Evolutionary conservation across 140 eudicot species (phyloP).

Genomic region (Oenanthe javanica): DNA sequence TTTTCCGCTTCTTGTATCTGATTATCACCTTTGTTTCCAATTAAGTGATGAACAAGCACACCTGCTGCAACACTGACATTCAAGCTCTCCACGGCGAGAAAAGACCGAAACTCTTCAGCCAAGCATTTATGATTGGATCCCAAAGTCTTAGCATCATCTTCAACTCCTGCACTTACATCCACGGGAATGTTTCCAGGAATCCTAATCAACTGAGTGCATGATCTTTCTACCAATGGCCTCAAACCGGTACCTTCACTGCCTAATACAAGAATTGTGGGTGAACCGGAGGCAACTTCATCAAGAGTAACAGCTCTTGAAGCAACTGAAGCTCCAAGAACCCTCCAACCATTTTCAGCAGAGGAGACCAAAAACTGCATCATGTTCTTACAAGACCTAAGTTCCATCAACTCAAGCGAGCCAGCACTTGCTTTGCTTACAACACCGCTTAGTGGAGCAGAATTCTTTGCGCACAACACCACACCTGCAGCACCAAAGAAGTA

Average conservation of each 20-base stretch:
- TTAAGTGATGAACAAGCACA: constrained; percentile 83
- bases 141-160: constrained; percentile 30
- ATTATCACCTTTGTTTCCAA: constrained; percentile 24
- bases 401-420: constrained; percentile 80
- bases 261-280: constrained; percentile 79
- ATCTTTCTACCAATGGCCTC: constrained; percentile 90
- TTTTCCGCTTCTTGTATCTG: constrained; percentile 10
- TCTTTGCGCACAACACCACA: constrained; percentile 89
- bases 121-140: constrained; percentile 12
- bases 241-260: constrained; percentile 97
- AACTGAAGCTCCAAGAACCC: constrained; percentile 91
- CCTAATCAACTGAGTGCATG: constrained; percentile 66
- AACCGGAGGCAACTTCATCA: constrained; percentile 49
- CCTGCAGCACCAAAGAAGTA: constrained; percentile 92
- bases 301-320: constrained; percentile 58
- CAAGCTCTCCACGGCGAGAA: constrained; percentile 93
- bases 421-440: constrained; percentile 99
- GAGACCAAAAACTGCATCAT: constrained; percentile 96
- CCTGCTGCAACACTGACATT: constrained; percentile 99
- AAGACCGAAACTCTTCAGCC: constrained; percentile 49
- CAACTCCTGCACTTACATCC: constrained; percentile 39
- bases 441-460: constrained; percentile 94
- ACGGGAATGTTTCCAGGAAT: constrained; percentile 70
- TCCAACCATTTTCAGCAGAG: constrained; percentile 90
- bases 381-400: constrained; percentile 78